Evolutionary conservation across 2,329 filamentous ascomycete species (phyloP).

Genomic region (Curvularia sp.): DNA sequence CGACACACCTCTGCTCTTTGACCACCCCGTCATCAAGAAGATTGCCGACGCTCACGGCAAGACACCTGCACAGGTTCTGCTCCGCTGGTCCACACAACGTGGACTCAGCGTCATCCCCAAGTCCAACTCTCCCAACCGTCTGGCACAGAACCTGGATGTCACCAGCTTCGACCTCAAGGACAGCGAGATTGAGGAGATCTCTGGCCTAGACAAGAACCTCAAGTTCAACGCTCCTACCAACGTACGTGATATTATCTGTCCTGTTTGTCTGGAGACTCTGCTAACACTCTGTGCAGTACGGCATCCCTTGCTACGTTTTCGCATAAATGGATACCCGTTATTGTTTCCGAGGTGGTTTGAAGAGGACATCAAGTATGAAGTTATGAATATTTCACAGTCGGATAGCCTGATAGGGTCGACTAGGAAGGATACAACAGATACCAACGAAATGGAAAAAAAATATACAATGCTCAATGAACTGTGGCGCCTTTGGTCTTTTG

Average conservation of each 20-base stretch:
- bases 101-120: slow-evolving; percentile 50
- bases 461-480: neutral
- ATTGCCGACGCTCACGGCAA: slow-evolving; percentile 69
- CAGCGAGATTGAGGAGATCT: slow-evolving; percentile 43
- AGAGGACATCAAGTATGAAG: neutral
- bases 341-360: neutral
- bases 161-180: slow-evolving; percentile 40
- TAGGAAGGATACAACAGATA: neutral
- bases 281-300: slow-evolving; percentile 39
- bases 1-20: slow-evolving; percentile 42
- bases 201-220: slow-evolving; percentile 39
- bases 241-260: slow-evolving; percentile 29
- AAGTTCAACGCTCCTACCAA: slow-evolving; percentile 47
- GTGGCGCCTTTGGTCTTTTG: too few relatives aligned
- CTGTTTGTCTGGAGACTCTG: neutral
- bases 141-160: slow-evolving; percentile 45
- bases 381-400: neutral
- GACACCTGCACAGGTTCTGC: slow-evolving; percentile 78
- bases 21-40: slow-evolving; percentile 68
- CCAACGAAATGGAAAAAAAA: neutral
- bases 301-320: slow-evolving; percentile 47
- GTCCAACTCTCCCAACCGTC: slow-evolving; percentile 41
- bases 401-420: neutral
- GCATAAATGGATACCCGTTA: slow-evolving; percentile 25
- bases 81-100: slow-evolving; percentile 86